phyloP scores from a whole-genome alignment of 352 stramenopile species.

The Pythium chondricola region DNA sequence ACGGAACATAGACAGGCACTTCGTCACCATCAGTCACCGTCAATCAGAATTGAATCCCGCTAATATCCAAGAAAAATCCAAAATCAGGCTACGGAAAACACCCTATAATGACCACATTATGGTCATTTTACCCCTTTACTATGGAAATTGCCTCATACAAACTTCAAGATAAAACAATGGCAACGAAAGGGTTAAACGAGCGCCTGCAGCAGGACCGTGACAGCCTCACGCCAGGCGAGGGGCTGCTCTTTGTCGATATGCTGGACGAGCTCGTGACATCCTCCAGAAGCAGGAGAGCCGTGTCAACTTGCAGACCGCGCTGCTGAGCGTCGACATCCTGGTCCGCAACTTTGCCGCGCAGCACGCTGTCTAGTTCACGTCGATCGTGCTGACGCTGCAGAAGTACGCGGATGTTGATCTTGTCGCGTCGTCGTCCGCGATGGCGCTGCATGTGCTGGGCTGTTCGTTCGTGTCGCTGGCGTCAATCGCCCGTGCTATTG shows the following conservation, averaged over 20 bases:
- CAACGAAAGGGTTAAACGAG: constrained; percentile 30
- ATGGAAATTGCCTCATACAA: constrained; percentile 6
- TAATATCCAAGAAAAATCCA: too few relatives aligned
- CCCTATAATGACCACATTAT: constrained; percentile 2
- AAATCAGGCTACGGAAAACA: neutral
- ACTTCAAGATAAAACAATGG: constrained; percentile 1
- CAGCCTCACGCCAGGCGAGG: constrained; percentile 56
- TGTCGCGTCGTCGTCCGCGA: constrained; percentile 30
- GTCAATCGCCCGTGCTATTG: constrained; percentile 62
- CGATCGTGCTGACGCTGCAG: constrained; percentile 62
- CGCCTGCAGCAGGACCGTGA: constrained; percentile 63
- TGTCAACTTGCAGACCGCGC: constrained; percentile 76
- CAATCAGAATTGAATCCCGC: too few relatives aligned
- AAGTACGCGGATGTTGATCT: constrained; percentile 62
- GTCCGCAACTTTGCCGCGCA: constrained; percentile 67
- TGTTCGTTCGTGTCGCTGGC: constrained; percentile 80
- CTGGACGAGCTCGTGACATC: constrained; percentile 66
- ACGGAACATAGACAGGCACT: too few relatives aligned
- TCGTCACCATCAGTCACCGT: too few relatives aligned
- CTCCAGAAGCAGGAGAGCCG: constrained; percentile 64
- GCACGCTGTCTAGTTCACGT: constrained; percentile 72
- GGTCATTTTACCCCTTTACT: constrained; percentile 1
- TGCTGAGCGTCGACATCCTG: constrained; percentile 81
- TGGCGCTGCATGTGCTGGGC: constrained; percentile 65
- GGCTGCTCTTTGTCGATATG: constrained; percentile 85